Evolutionary conservation across 1,139 yeast genomes (phyloP).

Genomic region (Nakaseomyces nivariensis): DNA sequence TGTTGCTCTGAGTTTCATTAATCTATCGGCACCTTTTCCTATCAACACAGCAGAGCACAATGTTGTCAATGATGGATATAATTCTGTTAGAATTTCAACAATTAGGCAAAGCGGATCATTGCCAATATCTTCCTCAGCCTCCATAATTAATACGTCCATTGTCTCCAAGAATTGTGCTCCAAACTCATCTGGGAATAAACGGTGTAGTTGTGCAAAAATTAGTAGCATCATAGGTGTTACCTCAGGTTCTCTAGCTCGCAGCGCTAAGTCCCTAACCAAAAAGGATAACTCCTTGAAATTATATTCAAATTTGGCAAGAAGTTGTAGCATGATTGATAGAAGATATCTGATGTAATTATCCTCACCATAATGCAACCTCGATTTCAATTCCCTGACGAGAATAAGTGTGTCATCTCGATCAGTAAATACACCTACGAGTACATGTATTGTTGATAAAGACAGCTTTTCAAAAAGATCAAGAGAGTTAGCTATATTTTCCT

Average conservation of each 20-base stretch:
- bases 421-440: constrained; percentile 18
- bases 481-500: constrained; percentile 10
- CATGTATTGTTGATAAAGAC: constrained; percentile 14
- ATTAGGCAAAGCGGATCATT: constrained; percentile 17
- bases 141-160: constrained; percentile 19
- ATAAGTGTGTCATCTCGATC: constrained; percentile 13
- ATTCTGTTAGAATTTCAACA: constrained; percentile 17
- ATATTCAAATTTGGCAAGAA: constrained; percentile 17
- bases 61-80: constrained; percentile 24
- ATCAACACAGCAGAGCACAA: constrained; percentile 23
- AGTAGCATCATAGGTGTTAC: constrained; percentile 18
- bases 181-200: constrained; percentile 13
- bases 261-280: constrained; percentile 16
- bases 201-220: constrained; percentile 15
- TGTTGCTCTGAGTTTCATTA: constrained; percentile 14
- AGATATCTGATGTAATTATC: constrained; percentile 14
- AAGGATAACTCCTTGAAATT: constrained; percentile 16
- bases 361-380: constrained; percentile 16
- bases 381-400: constrained; percentile 14
- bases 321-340: constrained; percentile 16
- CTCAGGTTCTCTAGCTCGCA: constrained; percentile 15
- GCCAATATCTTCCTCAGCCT: constrained; percentile 22
- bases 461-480: constrained; percentile 16
- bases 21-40: constrained; percentile 17
- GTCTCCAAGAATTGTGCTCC: constrained; percentile 13